A percentile compares a stretch with the other conserved stretches of the same genome.
These are phyloP conservation scores for Epipyxis sp. DNA, from an alignment of 108 stramenopile genomes.

Conservation along the genomic window DNA sequence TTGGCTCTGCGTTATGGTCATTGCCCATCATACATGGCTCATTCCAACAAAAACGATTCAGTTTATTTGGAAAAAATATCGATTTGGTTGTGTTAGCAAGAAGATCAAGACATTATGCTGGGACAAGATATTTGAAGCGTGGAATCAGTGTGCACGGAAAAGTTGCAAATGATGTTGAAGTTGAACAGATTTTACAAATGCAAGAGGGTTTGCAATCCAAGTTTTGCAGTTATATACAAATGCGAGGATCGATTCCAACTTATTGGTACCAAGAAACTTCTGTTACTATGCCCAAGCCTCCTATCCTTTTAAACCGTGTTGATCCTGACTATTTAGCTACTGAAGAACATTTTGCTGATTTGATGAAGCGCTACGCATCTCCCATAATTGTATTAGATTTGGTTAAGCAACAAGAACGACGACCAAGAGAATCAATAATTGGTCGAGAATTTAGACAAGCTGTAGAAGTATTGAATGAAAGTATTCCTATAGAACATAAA, in stretches of 20 bases:
- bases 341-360: conserved; percentile 83
- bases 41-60: conserved; percentile 78
- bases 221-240: conserved; percentile 83
- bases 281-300: conserved; percentile 92
- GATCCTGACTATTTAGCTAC: conserved; percentile 90
- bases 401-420: conserved; percentile 83
- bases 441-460: conserved; percentile 87
- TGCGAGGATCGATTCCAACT: conserved; percentile 92
- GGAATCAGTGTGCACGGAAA: conserved; percentile 89
- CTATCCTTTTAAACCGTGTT: conserved; percentile 84
- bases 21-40: conserved; percentile 88
- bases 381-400: conserved; percentile 89
- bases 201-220: conserved; percentile 71
- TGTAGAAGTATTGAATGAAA: conserved; percentile 84
- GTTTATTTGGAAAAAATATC: conserved; percentile 79
- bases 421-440: conserved; percentile 86
- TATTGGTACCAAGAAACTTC: conserved; percentile 93
- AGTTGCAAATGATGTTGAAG: conserved; percentile 80
- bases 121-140: conserved; percentile 93
- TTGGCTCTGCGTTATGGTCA: conserved; percentile 73
- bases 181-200: conserved; percentile 79
- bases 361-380: conserved; percentile 81
- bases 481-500: conserved; percentile 75
- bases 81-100: conserved; percentile 85
- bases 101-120: conserved; percentile 91